Base-by-base conservation (phyloP, 805 yeast species). In the Lipomyces spencermartinsiae region DNA sequence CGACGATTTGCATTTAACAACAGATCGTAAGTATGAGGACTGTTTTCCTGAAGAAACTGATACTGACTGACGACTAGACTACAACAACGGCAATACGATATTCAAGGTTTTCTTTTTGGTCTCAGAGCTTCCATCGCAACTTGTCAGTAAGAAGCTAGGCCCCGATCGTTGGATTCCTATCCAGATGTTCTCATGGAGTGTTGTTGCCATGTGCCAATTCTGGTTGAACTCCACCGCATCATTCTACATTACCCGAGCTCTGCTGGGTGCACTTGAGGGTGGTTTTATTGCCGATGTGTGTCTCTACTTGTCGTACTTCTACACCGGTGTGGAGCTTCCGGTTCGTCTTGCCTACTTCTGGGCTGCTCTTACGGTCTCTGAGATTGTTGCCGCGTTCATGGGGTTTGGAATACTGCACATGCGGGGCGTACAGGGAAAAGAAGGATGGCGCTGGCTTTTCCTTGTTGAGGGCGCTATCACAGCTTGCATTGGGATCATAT, bases 61-160 rank as follows among this genome's bases (percentile, higher is more conserved):
- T 33, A 8, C 31, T 25, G 43, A 46, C 35, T 39, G n/a, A 35
- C 7, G 7, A 8, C 22, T 1, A 61, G 65, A 54, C 12, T 66
- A 25, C 56, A 66, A 66, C 63, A 66, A 66, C 39, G 71, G 71
- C 16, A 68, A 81, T 68, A 86, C 89, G 3, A 80, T 88, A 54
- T 84, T 84, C 72, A 79, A 81, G 68, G 79, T 86, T 6, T 80
- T 84, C 58, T 88, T 89, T 73, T 75, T 88, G 62, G 73, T 78
- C 29, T 85, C 89, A 19, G 92, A 89, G 75, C 76, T 88, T 12
- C 92, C 92, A 0, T 87, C 90, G 1, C 91, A 88, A 74, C 79
- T 88, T 70, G 80, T 88, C 39, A 84, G 89, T n/a, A 88, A 89
- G 76, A 82, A 81, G 63, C 62, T 88, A 46, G 92, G 92, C 14